These are phyloP conservation scores for Micractinium conductrix DNA, from an alignment of 139 green algal genomes.

Conservation along the genomic window DNA sequence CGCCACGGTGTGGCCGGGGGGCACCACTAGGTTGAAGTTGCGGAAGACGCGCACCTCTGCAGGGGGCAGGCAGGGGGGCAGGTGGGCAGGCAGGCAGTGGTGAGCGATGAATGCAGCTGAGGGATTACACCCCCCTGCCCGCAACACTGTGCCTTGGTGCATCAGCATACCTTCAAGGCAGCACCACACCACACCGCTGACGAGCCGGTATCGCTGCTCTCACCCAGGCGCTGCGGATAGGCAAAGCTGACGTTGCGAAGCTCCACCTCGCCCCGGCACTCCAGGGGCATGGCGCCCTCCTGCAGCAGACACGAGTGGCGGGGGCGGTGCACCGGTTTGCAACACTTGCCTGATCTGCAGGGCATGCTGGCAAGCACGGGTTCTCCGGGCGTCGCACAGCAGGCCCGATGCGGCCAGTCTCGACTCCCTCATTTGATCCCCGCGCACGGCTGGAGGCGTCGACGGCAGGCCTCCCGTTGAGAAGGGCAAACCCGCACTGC, in stretches of 20 bases:
- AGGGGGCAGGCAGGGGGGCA: neutral
- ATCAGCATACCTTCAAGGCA: neutral
- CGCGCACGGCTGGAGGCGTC: too few relatives aligned
- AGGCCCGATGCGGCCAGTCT: too few relatives aligned
- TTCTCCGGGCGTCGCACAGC: too few relatives aligned
- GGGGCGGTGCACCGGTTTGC: too few relatives aligned
- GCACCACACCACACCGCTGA: neutral
- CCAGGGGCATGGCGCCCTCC: conserved; percentile 34
- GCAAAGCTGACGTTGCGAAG: conserved; percentile 63
- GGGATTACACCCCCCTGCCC: too few relatives aligned
- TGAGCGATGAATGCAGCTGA: neutral
- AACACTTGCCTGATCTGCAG: too few relatives aligned
- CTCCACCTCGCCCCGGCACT: conserved; percentile 39
- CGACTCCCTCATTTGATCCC: too few relatives aligned
- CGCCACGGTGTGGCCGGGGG: conserved; percentile 74
- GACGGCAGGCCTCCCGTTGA: too few relatives aligned
- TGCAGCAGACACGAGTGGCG: too few relatives aligned
- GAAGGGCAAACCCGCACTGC: too few relatives aligned
- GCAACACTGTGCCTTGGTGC: too few relatives aligned
- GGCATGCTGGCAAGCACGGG: too few relatives aligned
- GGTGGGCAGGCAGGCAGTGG: neutral
- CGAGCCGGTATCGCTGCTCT: conserved; percentile 20
- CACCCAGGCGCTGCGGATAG: conserved; percentile 70
- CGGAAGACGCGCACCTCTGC: conserved; percentile 62
- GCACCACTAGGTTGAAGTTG: conserved; percentile 67